Conservation (phyloP, 371 early-diverging fungal species). For the Mortierella sp. region DNA sequence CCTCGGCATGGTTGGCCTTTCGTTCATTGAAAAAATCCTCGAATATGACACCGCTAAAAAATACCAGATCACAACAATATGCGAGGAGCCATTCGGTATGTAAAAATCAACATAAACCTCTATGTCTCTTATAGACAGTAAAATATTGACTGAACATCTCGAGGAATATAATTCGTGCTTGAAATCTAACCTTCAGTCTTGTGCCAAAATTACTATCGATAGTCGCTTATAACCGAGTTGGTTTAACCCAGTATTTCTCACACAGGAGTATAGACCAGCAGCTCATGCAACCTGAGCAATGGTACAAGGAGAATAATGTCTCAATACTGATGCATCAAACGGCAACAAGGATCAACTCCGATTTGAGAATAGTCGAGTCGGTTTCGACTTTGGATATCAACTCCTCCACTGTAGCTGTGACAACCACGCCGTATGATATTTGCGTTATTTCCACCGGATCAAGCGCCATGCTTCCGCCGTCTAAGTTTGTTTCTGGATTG, state of each 20-base stretch:
- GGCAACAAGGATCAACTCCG: slow-evolving; percentile 61
- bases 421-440: slow-evolving; percentile 63
- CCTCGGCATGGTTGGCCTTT: slow-evolving; percentile 77
- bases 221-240: slow-evolving; percentile 74
- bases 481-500: slow-evolving; percentile 40
- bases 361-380: slow-evolving; percentile 33
- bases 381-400: slow-evolving; percentile 24
- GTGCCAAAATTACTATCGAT: background rate
- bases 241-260: slow-evolving; percentile 73
- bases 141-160: background rate
- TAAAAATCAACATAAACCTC: background rate
- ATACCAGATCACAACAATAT: slow-evolving; percentile 65
- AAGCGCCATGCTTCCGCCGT: slow-evolving; percentile 67
- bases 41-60: slow-evolving; percentile 61
- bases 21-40: slow-evolving; percentile 71
- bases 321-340: slow-evolving; percentile 58
- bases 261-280: slow-evolving; percentile 65
- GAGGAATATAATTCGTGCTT: background rate
- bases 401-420: slow-evolving; percentile 50
- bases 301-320: slow-evolving; percentile 68
- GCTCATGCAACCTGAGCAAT: slow-evolving; percentile 61
- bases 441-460: slow-evolving; percentile 76
- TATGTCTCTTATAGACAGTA: background rate
- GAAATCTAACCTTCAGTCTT: background rate
- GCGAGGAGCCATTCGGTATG: slow-evolving; percentile 68